A percentile compares a stretch with the other conserved stretches of the same genome.
Conservation (phyloP, 2,329 filamentous ascomycete species). For the Ophiobolus disseminans region DNA sequence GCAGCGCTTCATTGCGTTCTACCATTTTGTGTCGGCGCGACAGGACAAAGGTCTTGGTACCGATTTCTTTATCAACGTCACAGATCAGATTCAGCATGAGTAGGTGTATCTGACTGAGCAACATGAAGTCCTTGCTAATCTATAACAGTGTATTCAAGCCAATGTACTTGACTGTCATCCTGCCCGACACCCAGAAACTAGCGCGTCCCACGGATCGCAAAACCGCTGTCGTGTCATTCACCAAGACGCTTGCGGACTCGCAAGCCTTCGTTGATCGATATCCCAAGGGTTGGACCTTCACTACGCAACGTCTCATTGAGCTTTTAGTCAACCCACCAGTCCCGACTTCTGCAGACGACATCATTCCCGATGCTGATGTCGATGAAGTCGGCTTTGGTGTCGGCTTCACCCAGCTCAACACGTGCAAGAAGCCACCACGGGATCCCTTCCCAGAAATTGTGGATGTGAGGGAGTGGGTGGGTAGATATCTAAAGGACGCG, state of each 20-base stretch:
- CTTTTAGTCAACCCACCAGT: slow-evolving; percentile 89
- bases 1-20: slow-evolving; percentile 89
- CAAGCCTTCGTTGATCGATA: slow-evolving; percentile 77
- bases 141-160: slow-evolving; percentile 73
- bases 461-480: slow-evolving; percentile 84
- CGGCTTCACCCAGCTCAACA: slow-evolving; percentile 92
- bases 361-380: slow-evolving; percentile 85
- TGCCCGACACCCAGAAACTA: slow-evolving; percentile 88
- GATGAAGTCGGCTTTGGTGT: slow-evolving; percentile 95
- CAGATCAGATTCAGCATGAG: slow-evolving; percentile 79
- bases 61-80: slow-evolving; percentile 87
- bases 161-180: slow-evolving; percentile 85
- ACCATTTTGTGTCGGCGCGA: slow-evolving; percentile 84
- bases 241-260: slow-evolving; percentile 89
- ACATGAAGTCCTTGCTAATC: slow-evolving; percentile 21
- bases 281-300: slow-evolving; percentile 82
- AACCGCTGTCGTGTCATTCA: slow-evolving; percentile 88
- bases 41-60: slow-evolving; percentile 84
- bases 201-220: slow-evolving; percentile 90
- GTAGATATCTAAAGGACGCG: slow-evolving; percentile 76
- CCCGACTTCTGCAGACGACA: slow-evolving; percentile 69
- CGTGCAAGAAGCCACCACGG: slow-evolving; percentile 74
- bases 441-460: slow-evolving; percentile 89
- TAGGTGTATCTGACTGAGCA: slow-evolving; percentile 43
- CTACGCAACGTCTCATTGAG: slow-evolving; percentile 86